Conservation (phyloP, 495 filamentous ascomycete species). For the Stereocaulon alpinum region DNA sequence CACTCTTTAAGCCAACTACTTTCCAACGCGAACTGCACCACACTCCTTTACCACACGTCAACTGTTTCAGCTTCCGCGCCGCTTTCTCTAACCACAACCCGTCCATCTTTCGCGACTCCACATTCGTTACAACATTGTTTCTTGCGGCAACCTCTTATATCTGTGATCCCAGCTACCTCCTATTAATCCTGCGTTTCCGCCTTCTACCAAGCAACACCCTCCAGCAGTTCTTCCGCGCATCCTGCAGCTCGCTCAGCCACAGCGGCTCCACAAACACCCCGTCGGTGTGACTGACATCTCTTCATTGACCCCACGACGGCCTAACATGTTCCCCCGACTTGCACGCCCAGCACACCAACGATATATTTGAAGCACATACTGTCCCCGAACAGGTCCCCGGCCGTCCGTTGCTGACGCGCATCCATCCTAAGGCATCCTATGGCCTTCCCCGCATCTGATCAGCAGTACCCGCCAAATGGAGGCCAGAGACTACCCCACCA, state of each 20-base stretch:
- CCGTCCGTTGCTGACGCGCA: background rate
- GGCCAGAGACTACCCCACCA: background rate
- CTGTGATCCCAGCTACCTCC: background rate
- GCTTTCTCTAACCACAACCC: background rate
- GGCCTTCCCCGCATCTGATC: background rate
- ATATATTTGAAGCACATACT: background rate
- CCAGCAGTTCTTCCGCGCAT: background rate
- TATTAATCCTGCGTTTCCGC: background rate
- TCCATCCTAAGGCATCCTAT: background rate
- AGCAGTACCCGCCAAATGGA: background rate
- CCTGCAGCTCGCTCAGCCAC: background rate
- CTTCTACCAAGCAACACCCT: background rate
- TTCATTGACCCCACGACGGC: background rate
- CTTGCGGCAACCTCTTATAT: background rate
- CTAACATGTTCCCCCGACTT: background rate
- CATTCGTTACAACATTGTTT: background rate
- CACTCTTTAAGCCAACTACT: background rate
- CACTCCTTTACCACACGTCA: background rate
- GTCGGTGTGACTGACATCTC: background rate
- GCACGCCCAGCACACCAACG: background rate
- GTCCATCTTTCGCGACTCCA: background rate
- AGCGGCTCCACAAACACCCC: constrained; percentile 3
- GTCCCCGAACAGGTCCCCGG: background rate
- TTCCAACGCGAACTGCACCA: background rate
- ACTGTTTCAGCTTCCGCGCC: constrained; percentile 6